phyloP scores from a whole-genome alignment of 495 filamentous ascomycete species.

The Cercophora sp. region DNA sequence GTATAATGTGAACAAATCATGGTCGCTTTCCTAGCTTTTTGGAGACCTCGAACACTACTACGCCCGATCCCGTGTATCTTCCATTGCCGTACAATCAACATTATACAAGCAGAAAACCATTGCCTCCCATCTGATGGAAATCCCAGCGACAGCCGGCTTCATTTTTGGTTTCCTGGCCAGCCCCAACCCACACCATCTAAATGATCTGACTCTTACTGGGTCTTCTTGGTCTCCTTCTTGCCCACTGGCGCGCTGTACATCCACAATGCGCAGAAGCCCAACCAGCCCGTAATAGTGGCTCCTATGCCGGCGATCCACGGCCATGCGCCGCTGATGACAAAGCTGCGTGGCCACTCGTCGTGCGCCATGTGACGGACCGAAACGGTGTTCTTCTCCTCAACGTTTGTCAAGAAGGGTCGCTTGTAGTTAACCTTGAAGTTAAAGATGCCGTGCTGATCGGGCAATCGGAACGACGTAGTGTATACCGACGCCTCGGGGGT shows the following conservation, averaged over 20 bases:
- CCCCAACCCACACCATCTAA: neutral
- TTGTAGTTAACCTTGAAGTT: slow-evolving; percentile 95
- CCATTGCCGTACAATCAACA: neutral
- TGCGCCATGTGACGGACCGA: slow-evolving; percentile 95
- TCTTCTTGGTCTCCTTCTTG: slow-evolving; percentile 61
- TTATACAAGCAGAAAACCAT: slow-evolving; percentile 7
- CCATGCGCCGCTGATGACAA: slow-evolving; percentile 84
- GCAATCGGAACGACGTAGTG: slow-evolving; percentile 70
- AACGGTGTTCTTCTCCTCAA: slow-evolving; percentile 94
- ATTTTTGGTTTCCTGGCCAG: neutral
- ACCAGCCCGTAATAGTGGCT: slow-evolving; percentile 76
- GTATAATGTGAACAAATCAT: slow-evolving; percentile 7
- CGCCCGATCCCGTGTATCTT: slow-evolving; percentile 6
- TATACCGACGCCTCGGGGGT: slow-evolving; percentile 70
- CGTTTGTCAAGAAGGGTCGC: slow-evolving; percentile 79
- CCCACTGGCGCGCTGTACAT: slow-evolving; percentile 73
- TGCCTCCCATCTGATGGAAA: neutral
- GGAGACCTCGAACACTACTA: slow-evolving; percentile 1
- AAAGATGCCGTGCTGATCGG: slow-evolving; percentile 98
- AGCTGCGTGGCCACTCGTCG: slow-evolving; percentile 91
- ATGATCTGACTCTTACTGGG: slow-evolving; percentile 45
- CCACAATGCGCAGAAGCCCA: slow-evolving; percentile 84
- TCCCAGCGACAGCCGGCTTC: neutral
- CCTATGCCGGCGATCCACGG: slow-evolving; percentile 91
- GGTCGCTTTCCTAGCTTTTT: slow-evolving; percentile 9